Evolutionary conservation across 1,284 basidiomycete genomes (phyloP).

Genomic region (Macrocybe sp.): DNA sequence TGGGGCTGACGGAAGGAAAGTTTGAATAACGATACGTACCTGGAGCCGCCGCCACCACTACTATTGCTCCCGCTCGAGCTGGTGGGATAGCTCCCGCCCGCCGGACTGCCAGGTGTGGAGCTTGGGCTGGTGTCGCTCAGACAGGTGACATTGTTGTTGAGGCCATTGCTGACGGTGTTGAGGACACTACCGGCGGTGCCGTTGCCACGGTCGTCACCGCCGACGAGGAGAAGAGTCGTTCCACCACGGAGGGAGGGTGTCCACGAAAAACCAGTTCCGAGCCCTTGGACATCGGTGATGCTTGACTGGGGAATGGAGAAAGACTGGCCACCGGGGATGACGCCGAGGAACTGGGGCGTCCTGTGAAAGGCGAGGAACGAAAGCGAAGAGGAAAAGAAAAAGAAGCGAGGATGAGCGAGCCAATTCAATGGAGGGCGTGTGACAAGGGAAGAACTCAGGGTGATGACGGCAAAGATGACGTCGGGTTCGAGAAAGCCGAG

Average conservation of each 20-base stretch:
- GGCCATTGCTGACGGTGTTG: conserved; percentile 47
- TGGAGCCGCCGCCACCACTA: conserved; percentile 15
- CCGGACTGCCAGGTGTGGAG: conserved; percentile 68
- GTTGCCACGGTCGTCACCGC: conserved; percentile 59
- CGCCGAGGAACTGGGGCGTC: conserved; percentile 55
- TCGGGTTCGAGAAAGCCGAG: not conserved
- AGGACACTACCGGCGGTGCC: conserved; percentile 63
- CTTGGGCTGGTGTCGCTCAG: conserved; percentile 58
- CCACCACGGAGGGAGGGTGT: conserved; percentile 55
- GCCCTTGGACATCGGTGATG: conserved; percentile 32
- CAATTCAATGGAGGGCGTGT: too few relatives aligned
- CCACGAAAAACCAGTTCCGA: conserved; percentile 70
- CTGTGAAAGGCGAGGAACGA: conserved; percentile 25
- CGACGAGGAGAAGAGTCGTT: conserved; percentile 59
- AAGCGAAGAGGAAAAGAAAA: not conserved
- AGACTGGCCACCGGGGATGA: conserved; percentile 75
- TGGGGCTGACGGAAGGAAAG: not conserved
- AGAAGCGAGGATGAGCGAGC: not conserved
- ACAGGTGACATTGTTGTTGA: conserved; percentile 45
- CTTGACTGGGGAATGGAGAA: conserved; percentile 52
- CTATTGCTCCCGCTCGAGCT: conserved; percentile 28
- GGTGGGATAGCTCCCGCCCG: conserved; percentile 71
- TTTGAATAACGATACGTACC: conserved; percentile 14
- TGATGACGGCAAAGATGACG: not conserved
- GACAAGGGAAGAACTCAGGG: too few relatives aligned